Base-by-base conservation (phyloP, 768 basidiomycete genomes). In the Trametes cingulata region DNA sequence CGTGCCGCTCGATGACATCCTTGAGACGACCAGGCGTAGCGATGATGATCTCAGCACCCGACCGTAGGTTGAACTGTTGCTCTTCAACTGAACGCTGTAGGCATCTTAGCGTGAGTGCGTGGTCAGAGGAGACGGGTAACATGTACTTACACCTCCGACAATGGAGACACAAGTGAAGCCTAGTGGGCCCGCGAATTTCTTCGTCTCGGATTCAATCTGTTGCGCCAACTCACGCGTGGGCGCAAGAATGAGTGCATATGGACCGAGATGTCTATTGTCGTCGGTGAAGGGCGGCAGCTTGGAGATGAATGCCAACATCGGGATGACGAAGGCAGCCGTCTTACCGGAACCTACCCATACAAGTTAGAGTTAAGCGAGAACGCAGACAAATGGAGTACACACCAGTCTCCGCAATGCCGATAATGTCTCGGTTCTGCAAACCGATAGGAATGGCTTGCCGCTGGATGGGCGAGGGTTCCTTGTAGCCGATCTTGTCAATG, bases 371-470 rank as follows among this genome's bases (percentile, higher is more conserved):
- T 1, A 41, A 27, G 27, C 14, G 22, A 50, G 19, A 39, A 9
- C 49, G 51, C 47, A 55, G 8, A 43, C 14, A 48, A 51, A 50
- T 52, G 24, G 25, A 55, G 48, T 49, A 74, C 82, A 52, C 58
- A 92, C 95, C 96, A 45, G 97, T 99, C 76, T 99, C 96, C 58
- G 97, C 97, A 61, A 99, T 95, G 66, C 97, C 97, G 70, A 99
- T 98, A 64, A 98, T 87, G 73, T 99, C 97, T 51, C 97, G 84
- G 69, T 95, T 95, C 71, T 95, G 93, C 63, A 98, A 75, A 46
- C 97, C 97, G 60, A 99, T 98, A n/a, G 97, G 97, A 62, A 99
- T 99, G 8, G 97, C 97, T 72, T 98, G 97, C 37, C 97, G 83
- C 74, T 99, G 97, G 71, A 99, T 99, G 6, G 97, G 87, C 36